Conservation (phyloP, 2,329 filamentous ascomycete species). For the Sclerotinia sclerotiorum region DNA sequence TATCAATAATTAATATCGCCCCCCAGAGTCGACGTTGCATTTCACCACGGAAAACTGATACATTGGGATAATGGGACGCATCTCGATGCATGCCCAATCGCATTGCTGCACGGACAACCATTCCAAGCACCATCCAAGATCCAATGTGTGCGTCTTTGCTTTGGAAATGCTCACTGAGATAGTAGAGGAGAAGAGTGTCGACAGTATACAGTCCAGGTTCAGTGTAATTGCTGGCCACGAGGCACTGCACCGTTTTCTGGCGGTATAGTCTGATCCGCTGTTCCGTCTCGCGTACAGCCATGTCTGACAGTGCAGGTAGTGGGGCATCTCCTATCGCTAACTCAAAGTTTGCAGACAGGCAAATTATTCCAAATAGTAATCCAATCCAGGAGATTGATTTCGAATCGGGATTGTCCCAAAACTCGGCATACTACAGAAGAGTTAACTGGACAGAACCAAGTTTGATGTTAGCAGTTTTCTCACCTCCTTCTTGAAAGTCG, state of each 20-base stretch:
- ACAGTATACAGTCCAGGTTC: constrained; percentile 51
- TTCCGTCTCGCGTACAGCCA: constrained; percentile 43
- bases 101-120: constrained; percentile 54
- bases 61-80: constrained; percentile 48
- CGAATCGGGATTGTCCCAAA: constrained; percentile 36
- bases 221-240: constrained; percentile 52
- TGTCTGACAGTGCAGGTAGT: constrained; percentile 45
- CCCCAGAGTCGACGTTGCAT: constrained; percentile 63
- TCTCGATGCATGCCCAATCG: constrained; percentile 60
- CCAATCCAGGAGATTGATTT: constrained; percentile 52
- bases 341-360: constrained; percentile 20
- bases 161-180: constrained; percentile 52
- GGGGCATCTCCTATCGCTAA: constrained; percentile 5
- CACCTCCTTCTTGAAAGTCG: constrained; percentile 50
- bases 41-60: constrained; percentile 54
- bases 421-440: constrained; percentile 35
- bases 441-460: constrained; percentile 18
- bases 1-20: constrained; percentile 56
- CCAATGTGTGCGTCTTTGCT: constrained; percentile 54
- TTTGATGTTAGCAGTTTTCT: background rate
- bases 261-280: constrained; percentile 51
- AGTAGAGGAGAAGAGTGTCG: constrained; percentile 53
- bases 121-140: constrained; percentile 53
- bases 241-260: constrained; percentile 52
- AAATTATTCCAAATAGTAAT: constrained; percentile 44